Evolutionary conservation across 2,329 filamentous ascomycete genomes (phyloP).

Genomic region (Fusarium torulosum): DNA sequence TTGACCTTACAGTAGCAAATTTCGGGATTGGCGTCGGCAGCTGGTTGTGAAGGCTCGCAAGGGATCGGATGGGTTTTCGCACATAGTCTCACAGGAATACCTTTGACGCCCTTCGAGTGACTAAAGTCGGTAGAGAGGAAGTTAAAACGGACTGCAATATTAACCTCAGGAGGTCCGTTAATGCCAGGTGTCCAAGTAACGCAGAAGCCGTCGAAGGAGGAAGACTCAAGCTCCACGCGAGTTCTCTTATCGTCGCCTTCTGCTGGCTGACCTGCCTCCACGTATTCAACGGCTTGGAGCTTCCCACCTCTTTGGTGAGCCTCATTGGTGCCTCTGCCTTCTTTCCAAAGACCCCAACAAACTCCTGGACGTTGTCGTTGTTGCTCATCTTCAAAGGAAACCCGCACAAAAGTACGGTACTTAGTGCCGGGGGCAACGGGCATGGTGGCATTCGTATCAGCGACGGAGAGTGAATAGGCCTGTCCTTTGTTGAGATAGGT

Average conservation of each 20-base stretch:
- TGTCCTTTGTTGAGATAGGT: slow-evolving; percentile 99
- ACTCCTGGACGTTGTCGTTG: slow-evolving; percentile 85
- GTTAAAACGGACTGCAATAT: slow-evolving; percentile 94
- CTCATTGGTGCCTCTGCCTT: slow-evolving; percentile 94
- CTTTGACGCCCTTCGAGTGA: slow-evolving; percentile 98
- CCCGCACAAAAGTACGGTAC: slow-evolving; percentile 92
- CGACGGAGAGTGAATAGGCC: slow-evolving; percentile 87
- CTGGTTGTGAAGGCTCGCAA: slow-evolving; percentile 62
- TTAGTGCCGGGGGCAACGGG: slow-evolving; percentile 71
- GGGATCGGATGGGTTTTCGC: slow-evolving; percentile 83
- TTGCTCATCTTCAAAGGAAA: slow-evolving; percentile 97
- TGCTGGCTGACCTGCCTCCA: slow-evolving; percentile 72
- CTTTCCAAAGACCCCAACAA: slow-evolving; percentile 94
- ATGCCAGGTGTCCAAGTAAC: slow-evolving; percentile 86
- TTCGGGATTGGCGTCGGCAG: slow-evolving; percentile 67
- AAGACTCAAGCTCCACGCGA: slow-evolving; percentile 76
- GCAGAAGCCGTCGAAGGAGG: slow-evolving; percentile 94
- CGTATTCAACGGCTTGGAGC: slow-evolving; percentile 93
- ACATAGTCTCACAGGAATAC: slow-evolving; percentile 92
- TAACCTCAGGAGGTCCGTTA: slow-evolving; percentile 79
- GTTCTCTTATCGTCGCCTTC: slow-evolving; percentile 75
- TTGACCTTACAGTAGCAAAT: slow-evolving; percentile 97
- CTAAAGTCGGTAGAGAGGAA: slow-evolving; percentile 99
- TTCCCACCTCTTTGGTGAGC: slow-evolving; percentile 93
- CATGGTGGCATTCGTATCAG: slow-evolving; percentile 77